Conservation (phyloP, 2,329 filamentous ascomycete genomes). For the Paecilomyces dactylethromorphus region DNA sequence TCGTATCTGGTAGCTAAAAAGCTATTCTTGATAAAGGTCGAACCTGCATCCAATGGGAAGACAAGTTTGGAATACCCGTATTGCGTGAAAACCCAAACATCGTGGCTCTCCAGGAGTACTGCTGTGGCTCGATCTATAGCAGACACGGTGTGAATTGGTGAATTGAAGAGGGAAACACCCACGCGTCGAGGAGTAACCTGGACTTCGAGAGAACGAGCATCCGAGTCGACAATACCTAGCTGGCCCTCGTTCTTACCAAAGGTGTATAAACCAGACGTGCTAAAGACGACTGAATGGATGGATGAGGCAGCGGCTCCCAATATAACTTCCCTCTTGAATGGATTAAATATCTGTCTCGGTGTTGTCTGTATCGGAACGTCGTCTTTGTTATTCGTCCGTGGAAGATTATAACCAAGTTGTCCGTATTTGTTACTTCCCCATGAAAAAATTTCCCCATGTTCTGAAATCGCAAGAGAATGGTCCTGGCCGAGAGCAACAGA, state of each 20-base stretch:
- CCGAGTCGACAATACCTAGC: slow-evolving; percentile 87
- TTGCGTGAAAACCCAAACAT: slow-evolving; percentile 90
- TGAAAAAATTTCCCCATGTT: slow-evolving; percentile 84
- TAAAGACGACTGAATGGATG: slow-evolving; percentile 87
- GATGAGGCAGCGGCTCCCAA: slow-evolving; percentile 80
- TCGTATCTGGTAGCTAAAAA: slow-evolving; percentile 62
- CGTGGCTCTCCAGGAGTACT: slow-evolving; percentile 76
- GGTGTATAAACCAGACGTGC: slow-evolving; percentile 72
- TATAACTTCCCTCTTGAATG: slow-evolving; percentile 78
- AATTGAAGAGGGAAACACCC: slow-evolving; percentile 72
- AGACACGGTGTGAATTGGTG: slow-evolving; percentile 68
- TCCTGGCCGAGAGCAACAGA: slow-evolving; percentile 85
- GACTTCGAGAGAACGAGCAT: slow-evolving; percentile 82
- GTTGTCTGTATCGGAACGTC: slow-evolving; percentile 76
- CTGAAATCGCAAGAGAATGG: slow-evolving; percentile 78
- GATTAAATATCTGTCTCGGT: slow-evolving; percentile 85
- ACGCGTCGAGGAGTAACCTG: slow-evolving; percentile 80
- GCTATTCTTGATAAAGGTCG: slow-evolving; percentile 60
- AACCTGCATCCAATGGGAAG: slow-evolving; percentile 70
- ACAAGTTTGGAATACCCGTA: slow-evolving; percentile 90
- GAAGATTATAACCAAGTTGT: slow-evolving; percentile 79
- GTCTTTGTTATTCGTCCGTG: slow-evolving; percentile 56
- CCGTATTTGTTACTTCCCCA: slow-evolving; percentile 87
- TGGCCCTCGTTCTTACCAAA: slow-evolving; percentile 96
- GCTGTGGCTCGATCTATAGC: slow-evolving; percentile 88